Evolutionary conservation across 106 monocot genomes (phyloP), one percentile per base, ranked within the genome.

Genomic region (Cymbidium sinense): DNA sequence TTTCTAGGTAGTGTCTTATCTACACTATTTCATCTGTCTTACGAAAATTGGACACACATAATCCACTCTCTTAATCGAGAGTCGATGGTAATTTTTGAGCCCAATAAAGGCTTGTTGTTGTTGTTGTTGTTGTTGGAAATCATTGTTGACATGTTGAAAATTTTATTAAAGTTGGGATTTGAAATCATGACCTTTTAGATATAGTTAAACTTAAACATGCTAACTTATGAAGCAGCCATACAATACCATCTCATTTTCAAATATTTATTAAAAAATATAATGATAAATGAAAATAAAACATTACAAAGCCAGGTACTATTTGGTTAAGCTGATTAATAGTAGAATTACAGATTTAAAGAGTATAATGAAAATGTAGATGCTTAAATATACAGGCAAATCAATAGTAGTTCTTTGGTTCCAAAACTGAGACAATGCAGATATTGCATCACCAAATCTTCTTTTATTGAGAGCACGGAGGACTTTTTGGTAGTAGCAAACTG

Each of bases 161-260:
- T 39, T 39, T 39, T 39, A 7, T 39, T 39, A 7, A 39, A 4
- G 3, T 3, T 39, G 37, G 37, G 37, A 39, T 39, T 39, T 4
- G 7, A 39, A 39, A 39, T 7, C 37, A 39, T 39, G 37, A 3
- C 37, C 37, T 39, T 39, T 39, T 39, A 39, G 37, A 39, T 39
- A 39, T 47, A 47, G 47, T 47, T 13, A 2, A 47, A 47, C 47
- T 47, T 47, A 47, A 47, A 47, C 47, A 62, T 62, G 61, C n/a
- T 62, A 62, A 62, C 61, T 27, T 62, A 62, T 62, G 61, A 62
- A 62, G 61, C 23, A 25, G 27, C 61, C n/a, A 62, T 62, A n/a
- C 23, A 23, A 62, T 62, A 11, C 61, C 8, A 27, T 27, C 23
- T 23, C 61, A 25, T 25, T 62, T 25, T 62, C 1, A 7, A 62